These are phyloP conservation scores for Teratosphaeria epicoccoides DNA, from an alignment of 2,329 filamentous ascomycete species.

Conservation along the genomic window DNA sequence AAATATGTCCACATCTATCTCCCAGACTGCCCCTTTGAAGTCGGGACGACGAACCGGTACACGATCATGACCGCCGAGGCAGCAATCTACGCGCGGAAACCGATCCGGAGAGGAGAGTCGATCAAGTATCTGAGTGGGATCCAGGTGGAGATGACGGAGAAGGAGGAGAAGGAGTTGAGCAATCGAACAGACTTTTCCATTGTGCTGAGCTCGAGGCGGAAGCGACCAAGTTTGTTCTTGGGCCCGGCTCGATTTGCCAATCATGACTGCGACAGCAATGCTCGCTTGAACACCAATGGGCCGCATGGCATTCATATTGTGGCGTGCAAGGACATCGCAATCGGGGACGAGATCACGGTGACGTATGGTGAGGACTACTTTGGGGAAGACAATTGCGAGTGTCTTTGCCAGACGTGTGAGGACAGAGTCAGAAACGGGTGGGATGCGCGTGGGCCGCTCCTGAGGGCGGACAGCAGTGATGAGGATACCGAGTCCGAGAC, in stretches of 20 bases:
- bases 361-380: slow-evolving; percentile 96
- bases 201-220: slow-evolving; percentile 85
- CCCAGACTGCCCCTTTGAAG: slow-evolving; percentile 89
- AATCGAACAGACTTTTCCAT: slow-evolving; percentile 93
- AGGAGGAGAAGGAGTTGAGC: slow-evolving; percentile 77
- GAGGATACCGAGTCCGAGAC: slow-evolving; percentile 25
- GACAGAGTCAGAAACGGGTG: slow-evolving; percentile 67
- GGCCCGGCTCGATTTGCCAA: slow-evolving; percentile 94
- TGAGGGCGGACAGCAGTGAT: slow-evolving; percentile 25
- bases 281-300: slow-evolving; percentile 71
- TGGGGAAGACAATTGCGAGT: slow-evolving; percentile 88
- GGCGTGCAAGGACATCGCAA: slow-evolving; percentile 66
- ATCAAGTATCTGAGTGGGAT: slow-evolving; percentile 88
- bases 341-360: slow-evolving; percentile 92
- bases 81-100: slow-evolving; percentile 67
- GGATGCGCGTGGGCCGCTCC: slow-evolving; percentile 40
- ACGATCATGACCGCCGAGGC: slow-evolving; percentile 86
- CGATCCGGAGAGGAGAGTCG: slow-evolving; percentile 69
- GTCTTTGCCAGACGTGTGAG: slow-evolving; percentile 83
- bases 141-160: slow-evolving; percentile 81
- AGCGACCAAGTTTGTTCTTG: slow-evolving; percentile 82
- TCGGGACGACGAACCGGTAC: slow-evolving; percentile 87
- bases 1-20: slow-evolving; percentile 90
- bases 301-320: slow-evolving; percentile 84
- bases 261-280: slow-evolving; percentile 92